phyloP scores from a whole-genome alignment of 257 asterid genomes.

The Datura wrightii region DNA sequence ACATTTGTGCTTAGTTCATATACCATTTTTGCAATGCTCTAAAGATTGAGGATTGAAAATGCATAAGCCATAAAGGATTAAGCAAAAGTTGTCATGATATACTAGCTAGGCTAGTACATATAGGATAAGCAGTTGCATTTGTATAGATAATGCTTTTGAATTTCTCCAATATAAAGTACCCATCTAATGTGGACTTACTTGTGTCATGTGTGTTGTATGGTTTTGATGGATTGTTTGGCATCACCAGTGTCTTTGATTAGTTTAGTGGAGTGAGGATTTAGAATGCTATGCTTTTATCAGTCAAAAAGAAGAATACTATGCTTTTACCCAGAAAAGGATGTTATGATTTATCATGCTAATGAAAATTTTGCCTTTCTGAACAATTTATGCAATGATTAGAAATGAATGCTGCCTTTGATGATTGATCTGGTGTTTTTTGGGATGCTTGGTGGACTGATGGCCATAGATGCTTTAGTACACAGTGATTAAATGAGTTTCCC shows the following conservation, averaged over 20 bases:
- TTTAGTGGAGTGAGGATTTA: background rate
- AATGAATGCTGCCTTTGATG: conserved; percentile 2
- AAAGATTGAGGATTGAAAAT: background rate
- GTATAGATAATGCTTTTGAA: background rate
- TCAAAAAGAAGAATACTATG: background rate
- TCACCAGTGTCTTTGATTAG: background rate
- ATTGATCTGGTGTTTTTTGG: background rate
- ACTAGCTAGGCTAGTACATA: background rate
- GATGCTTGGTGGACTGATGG: conserved; percentile 7
- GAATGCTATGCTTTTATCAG: background rate
- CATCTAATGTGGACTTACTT: background rate
- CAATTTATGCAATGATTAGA: background rate
- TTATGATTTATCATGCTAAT: background rate
- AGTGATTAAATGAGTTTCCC: background rate
- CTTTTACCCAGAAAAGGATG: background rate
- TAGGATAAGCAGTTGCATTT: background rate
- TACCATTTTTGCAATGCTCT: background rate
- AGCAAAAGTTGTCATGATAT: background rate
- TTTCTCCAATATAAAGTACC: background rate
- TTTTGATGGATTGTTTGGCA: background rate
- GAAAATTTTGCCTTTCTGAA: background rate
- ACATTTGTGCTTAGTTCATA: background rate
- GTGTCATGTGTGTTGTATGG: background rate
- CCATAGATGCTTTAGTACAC: conserved; percentile 3
- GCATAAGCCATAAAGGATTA: background rate